Conservation (phyloP, 768 basidiomycete species). For the Zangia roseola region DNA sequence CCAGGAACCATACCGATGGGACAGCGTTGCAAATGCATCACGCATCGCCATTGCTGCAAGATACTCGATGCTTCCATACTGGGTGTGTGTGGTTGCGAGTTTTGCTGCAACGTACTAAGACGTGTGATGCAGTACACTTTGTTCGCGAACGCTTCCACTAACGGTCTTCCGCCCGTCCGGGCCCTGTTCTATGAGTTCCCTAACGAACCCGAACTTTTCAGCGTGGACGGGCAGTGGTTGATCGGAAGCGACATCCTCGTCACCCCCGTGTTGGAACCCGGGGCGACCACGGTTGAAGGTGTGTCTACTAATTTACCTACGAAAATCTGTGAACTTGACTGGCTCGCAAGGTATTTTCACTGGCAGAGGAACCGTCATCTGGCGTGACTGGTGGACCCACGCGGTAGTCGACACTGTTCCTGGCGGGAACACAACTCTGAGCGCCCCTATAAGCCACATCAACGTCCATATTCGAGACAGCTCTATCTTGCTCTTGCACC, state of each 20-base stretch:
- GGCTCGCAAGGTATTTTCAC: constrained; percentile 56
- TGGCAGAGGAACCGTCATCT: constrained; percentile 43
- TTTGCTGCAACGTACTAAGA: not conserved
- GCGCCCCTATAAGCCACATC: constrained; percentile 69
- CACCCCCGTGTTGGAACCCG: constrained; percentile 71
- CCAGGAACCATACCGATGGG: constrained; percentile 85
- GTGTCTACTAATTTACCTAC: constrained; percentile 5
- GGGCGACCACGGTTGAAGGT: constrained; percentile 68
- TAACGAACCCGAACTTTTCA: constrained; percentile 59
- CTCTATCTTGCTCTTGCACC: constrained; percentile 59
- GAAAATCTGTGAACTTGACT: not conserved
- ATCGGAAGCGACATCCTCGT: constrained; percentile 70
- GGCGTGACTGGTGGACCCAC: constrained; percentile 74
- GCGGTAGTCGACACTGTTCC: constrained; percentile 43
- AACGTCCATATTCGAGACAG: constrained; percentile 71
- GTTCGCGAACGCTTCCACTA: constrained; percentile 64
- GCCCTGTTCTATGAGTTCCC: constrained; percentile 82
- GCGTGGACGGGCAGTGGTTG: constrained; percentile 69
- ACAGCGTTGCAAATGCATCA: constrained; percentile 72
- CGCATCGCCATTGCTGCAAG: constrained; percentile 68
- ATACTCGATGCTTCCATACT: constrained; percentile 75
- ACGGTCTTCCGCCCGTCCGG: constrained; percentile 68
- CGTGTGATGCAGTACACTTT: constrained; percentile 56
- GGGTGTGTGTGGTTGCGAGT: constrained; percentile 45
- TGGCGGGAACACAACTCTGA: constrained; percentile 45